Conservation (phyloP, 805 yeast genomes). For the Ogataea populi-albae region DNA sequence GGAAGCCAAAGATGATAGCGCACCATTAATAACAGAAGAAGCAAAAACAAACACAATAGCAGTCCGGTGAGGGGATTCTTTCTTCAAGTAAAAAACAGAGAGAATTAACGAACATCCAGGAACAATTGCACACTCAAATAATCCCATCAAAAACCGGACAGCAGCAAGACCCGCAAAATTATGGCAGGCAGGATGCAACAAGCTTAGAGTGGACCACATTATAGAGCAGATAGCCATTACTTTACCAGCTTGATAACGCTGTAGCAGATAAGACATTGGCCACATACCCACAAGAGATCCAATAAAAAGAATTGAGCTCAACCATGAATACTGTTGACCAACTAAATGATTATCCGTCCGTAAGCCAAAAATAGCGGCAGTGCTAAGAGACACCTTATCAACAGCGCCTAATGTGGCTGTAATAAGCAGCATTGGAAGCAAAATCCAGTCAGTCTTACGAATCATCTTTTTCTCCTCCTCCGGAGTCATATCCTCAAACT, state of each 20-base stretch:
- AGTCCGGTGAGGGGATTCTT: slow-evolving; percentile 42
- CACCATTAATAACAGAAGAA: slow-evolving; percentile 34
- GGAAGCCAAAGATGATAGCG: slow-evolving; percentile 31
- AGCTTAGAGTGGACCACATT: slow-evolving; percentile 42
- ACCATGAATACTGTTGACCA: slow-evolving; percentile 45
- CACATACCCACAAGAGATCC: slow-evolving; percentile 45
- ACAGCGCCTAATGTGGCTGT: slow-evolving; percentile 22
- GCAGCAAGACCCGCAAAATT: slow-evolving; percentile 43
- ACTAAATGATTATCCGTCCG: slow-evolving; percentile 43
- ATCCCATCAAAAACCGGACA: slow-evolving; percentile 46
- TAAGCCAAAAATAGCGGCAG: slow-evolving; percentile 43
- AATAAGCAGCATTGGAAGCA: slow-evolving; percentile 21
- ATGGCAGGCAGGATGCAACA: slow-evolving; percentile 41
- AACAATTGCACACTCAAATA: slow-evolving; percentile 49
- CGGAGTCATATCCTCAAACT: slow-evolving; percentile 22
- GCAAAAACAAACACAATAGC: slow-evolving; percentile 42
- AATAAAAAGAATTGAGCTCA: slow-evolving; percentile 50
- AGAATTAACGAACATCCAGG: slow-evolving; percentile 54
- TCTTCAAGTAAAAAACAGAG: slow-evolving; percentile 50
- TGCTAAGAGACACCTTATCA: slow-evolving; percentile 20
- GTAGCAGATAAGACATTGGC: slow-evolving; percentile 40
- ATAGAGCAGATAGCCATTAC: slow-evolving; percentile 35
- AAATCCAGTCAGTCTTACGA: slow-evolving; percentile 19
- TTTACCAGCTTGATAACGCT: slow-evolving; percentile 39
- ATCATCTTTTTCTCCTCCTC: slow-evolving; percentile 16